Evolutionary conservation across 2,329 filamentous ascomycete genomes (phyloP).

Genomic region (Penicillium sp.): DNA sequence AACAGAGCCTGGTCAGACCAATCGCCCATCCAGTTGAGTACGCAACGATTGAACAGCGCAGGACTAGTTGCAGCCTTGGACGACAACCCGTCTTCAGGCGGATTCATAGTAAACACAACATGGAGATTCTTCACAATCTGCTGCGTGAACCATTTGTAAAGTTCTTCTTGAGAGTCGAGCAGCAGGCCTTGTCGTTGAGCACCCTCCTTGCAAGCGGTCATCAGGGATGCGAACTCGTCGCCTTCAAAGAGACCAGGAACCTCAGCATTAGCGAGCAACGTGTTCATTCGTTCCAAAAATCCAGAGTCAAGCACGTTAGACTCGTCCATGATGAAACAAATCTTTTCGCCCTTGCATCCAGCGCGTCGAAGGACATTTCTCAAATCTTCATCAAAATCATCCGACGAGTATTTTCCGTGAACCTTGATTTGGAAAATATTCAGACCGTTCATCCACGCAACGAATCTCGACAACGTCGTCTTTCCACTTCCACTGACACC

Average conservation of each 20-base stretch:
- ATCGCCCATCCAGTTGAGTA: slow-evolving; percentile 99
- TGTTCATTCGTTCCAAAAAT: slow-evolving; percentile 99
- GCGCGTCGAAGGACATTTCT: slow-evolving; percentile 88
- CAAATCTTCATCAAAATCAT: slow-evolving; percentile 98
- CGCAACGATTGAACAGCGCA: slow-evolving; percentile 97
- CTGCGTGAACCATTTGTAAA: slow-evolving; percentile 99
- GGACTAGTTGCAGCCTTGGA: slow-evolving; percentile 97
- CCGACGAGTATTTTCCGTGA: slow-evolving; percentile 94
- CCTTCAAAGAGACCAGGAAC: slow-evolving; percentile 97
- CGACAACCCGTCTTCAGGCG: slow-evolving; percentile 87
- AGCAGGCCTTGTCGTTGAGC: slow-evolving; percentile 92
- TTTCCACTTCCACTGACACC: slow-evolving; percentile 98
- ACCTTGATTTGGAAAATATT: slow-evolving; percentile 99
- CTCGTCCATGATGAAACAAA: slow-evolving; percentile 99
- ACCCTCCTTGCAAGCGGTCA: slow-evolving; percentile 98
- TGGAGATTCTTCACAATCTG: slow-evolving; percentile 99
- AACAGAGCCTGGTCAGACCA: slow-evolving; percentile 99
- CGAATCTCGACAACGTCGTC: slow-evolving; percentile 94
- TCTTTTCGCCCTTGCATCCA: slow-evolving; percentile 97
- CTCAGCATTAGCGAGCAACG: slow-evolving; percentile 95
- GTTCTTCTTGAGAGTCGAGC: slow-evolving; percentile 93
- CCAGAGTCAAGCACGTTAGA: slow-evolving; percentile 97
- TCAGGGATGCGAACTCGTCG: slow-evolving; percentile 96
- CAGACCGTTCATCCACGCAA: slow-evolving; percentile 99
- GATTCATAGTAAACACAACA: slow-evolving; percentile 99